Base-by-base conservation (phyloP, 495 filamentous ascomycete genomes). In the Podospora tetraspora region DNA sequence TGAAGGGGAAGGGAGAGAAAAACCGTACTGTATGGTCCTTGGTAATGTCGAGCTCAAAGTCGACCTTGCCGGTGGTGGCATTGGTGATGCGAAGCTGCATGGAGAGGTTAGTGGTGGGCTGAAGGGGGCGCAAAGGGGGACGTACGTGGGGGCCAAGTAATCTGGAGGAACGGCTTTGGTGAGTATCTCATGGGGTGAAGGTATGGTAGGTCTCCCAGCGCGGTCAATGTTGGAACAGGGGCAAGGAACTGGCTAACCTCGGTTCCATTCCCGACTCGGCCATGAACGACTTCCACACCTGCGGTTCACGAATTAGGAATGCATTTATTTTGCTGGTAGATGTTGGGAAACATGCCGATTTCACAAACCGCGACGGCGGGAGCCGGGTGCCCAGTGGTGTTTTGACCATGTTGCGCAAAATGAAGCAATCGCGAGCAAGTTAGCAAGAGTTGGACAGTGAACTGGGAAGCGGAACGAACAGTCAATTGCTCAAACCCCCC, bases 231-330 rank as follows among this genome's bases (percentile, higher is more conserved):
- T 22, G 61, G 29, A 62, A 19, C 43, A 23, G 37, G 32, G 65
- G 32, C n/a, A 27, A 23, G 66, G 71, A 76, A 66, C 37, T 68
- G 78, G 77, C 71, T 78, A 84, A 94, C 93, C 91, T 90, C 75
- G 91, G 92, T 77, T 97, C 93, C 21, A 97, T 80, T 25, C 93
- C 93, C 59, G 92, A 96, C 70, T 89, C 90, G 71, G 84, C 86
- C 79, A 90, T 87, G 77, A 96, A 94, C n/a, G 90, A 90, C 77
- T 90, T 88, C 83, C 89, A 84, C 25, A 94, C 91, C 91, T 93
- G 70, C 12, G 43, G 24, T 52, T n/a, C n/a, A 23, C 7, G 19
- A 57, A 59, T 19, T 11, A 21, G 25, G 24, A 58, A 43, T 23
- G 22, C 5, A 59, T 23, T 60, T 60, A 27, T 27, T 6, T 2